A percentile compares a stretch with the other conserved stretches of the same genome.
Evolutionary conservation across 257 asterid genomes (phyloP).

Genomic region (Asclepias syriaca): DNA sequence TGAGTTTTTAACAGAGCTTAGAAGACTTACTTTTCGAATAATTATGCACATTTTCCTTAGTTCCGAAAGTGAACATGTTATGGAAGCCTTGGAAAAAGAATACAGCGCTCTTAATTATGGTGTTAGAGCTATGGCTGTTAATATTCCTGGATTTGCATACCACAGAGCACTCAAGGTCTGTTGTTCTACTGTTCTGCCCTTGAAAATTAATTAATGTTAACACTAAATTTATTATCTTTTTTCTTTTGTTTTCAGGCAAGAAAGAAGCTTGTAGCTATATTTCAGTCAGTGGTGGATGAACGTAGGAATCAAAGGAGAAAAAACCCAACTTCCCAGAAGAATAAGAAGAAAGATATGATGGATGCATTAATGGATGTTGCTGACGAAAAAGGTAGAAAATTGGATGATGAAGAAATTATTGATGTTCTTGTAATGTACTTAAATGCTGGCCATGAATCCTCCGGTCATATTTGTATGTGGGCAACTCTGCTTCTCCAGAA

Average conservation of each 20-base stretch:
- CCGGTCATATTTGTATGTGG: slow-evolving; percentile 92
- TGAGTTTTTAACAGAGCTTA: slow-evolving; percentile 61
- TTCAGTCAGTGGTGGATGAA: slow-evolving; percentile 49
- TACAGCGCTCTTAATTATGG: slow-evolving; percentile 70
- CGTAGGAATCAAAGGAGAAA: slow-evolving; percentile 42
- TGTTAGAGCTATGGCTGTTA: slow-evolving; percentile 78
- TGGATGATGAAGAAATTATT: slow-evolving; percentile 75
- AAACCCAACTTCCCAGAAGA: slow-evolving; percentile 23
- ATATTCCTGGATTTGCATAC: slow-evolving; percentile 84
- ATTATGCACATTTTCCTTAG: slow-evolving; percentile 82
- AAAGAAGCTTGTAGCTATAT: slow-evolving; percentile 53
- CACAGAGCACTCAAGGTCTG: slow-evolving; percentile 72
- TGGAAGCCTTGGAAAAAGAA: slow-evolving; percentile 74
- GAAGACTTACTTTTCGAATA: slow-evolving; percentile 76
- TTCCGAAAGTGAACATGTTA: slow-evolving; percentile 55
- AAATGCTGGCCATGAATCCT: slow-evolving; percentile 98
- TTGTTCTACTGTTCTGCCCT: too few species aligned
- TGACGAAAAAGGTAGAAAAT: slow-evolving; percentile 59
- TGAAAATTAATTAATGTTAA: too few species aligned
- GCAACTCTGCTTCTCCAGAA: slow-evolving; percentile 59
- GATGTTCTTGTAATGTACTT: slow-evolving; percentile 85
- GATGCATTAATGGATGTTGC: slow-evolving; percentile 58
- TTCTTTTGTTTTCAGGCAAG: slow-evolving; percentile 50
- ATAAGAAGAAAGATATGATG: slow-evolving; percentile 57
- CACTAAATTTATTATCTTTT: neutral